Percentiles rank a stretch among this genome's conserved stretches.
phyloP scores from a whole-genome alignment of 2,329 filamentous ascomycete species.

The Arthrobotrys iridis region DNA sequence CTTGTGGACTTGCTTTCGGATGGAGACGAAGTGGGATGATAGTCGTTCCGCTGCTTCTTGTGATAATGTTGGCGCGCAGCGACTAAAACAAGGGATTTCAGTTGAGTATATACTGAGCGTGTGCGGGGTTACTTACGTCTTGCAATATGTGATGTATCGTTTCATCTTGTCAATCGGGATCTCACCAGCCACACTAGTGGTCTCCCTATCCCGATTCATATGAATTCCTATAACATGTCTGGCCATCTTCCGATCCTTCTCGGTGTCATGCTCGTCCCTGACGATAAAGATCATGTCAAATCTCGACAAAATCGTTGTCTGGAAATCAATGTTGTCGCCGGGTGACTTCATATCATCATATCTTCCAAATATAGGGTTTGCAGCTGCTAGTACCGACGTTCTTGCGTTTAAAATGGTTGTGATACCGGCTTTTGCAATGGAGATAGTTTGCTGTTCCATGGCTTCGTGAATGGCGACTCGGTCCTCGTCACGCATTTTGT shows the following conservation, averaged over 20 bases:
- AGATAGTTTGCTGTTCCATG: conserved; percentile 99
- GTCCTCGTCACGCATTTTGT: conserved; percentile 99
- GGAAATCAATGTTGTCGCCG: conserved; percentile 98
- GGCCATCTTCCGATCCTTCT: conserved; percentile 90
- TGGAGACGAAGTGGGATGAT: conserved; percentile 95
- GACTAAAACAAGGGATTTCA: conserved; percentile 65
- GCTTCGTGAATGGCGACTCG: conserved; percentile 98
- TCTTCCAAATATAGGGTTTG: conserved; percentile 95
- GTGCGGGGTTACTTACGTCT: conserved; percentile 74
- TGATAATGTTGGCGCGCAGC: conserved; percentile 90
- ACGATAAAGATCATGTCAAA: conserved; percentile 99
- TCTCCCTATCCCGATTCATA: conserved; percentile 76
- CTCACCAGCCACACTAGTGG: conserved; percentile 77
- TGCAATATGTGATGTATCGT: conserved; percentile 96
- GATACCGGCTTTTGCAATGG: conserved; percentile 97
- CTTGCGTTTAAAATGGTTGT: conserved; percentile 96
- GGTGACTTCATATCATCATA: conserved; percentile 98
- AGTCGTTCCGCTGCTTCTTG: conserved; percentile 93
- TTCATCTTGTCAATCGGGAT: conserved; percentile 97
- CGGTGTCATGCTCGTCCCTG: conserved; percentile 89
- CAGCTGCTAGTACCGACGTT: conserved; percentile 92
- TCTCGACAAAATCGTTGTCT: conserved; percentile 95
- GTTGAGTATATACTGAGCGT: conserved; percentile 59
- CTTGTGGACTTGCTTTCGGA: conserved; percentile 90
- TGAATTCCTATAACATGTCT: conserved; percentile 98